Evolutionary conservation across 805 yeast species (phyloP), one percentile per base, ranked within the genome.

Genomic region (Peterozyma xylosa): DNA sequence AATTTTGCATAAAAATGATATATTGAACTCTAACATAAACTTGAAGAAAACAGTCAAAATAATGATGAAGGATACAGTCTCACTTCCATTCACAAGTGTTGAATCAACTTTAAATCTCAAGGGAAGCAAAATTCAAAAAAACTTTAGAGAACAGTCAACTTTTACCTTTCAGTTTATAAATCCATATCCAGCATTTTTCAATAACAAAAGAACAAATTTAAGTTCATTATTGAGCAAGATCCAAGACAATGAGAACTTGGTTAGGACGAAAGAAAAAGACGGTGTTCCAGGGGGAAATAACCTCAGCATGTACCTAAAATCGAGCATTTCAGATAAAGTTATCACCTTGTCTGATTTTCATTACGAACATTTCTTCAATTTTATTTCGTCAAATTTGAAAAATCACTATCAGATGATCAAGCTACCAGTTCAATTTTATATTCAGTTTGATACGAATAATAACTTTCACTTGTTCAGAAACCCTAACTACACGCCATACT

Each of bases 1-100:
- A 17, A 13, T 45, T 5, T 30, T 45, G 13, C 47, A 45, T 32
- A 33, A 38, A 30, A 45, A 30, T 33, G 47, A 45, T 33, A 30
- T 41, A 3, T 9, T 11, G 11, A 37, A 40, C 17, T 11, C 15
- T 13, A 45, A 45, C 34, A 9, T 45, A 3, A 45, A 45, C 34
- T 29, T 45, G 15, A 15, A 37, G 6, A 45, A 40, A 29, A 11
- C 41, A 10, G 11, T 39, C 7, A 45, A 45, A 36, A 34, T 45
- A 3, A 5, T 40, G 7, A 37, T 45, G 42, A 37, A 38, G 14
- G 47, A 45, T 34, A 3, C 33, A 15, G 13, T 39, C 7, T 16
- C 14, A 13, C 35, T 11, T 5, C 15, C 34, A 32, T 32, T 32
- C 13, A 32, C 13, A 13, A 32, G 13, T 32, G 34, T 10, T 13